phyloP scores from a whole-genome alignment of 805 yeast species.

The Saturnispora bothae region DNA sequence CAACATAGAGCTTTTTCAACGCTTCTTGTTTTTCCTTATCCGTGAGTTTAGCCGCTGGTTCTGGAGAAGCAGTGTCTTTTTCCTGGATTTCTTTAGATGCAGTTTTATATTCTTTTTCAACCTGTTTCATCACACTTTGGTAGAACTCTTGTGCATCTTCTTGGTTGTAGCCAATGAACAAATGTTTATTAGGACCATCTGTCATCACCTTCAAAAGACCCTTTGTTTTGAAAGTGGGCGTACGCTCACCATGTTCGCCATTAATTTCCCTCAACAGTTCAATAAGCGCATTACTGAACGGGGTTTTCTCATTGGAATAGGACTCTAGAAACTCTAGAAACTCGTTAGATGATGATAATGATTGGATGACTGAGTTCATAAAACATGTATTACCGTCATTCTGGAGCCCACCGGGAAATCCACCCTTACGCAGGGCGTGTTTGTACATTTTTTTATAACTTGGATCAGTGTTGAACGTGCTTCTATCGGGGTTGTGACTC shows the following conservation, averaged over 20 bases:
- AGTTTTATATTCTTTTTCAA: conserved; percentile 45
- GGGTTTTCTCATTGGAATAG: conserved; percentile 15
- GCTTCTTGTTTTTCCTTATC: conserved; percentile 14
- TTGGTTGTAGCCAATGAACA: conserved; percentile 78
- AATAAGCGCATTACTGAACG: conserved; percentile 45
- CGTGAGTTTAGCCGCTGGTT: conserved; percentile 16
- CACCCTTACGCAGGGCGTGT: conserved; percentile 49
- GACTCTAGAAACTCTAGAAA: conserved; percentile 45
- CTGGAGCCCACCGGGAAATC: conserved; percentile 71
- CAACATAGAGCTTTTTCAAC: conserved; percentile 22
- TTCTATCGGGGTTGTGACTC: conserved; percentile 8
- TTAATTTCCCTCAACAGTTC: conserved; percentile 47
- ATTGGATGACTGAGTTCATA: conserved; percentile 84
- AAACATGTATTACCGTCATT: conserved; percentile 94
- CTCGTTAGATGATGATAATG: conserved; percentile 63
- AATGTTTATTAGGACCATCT: conserved; percentile 66
- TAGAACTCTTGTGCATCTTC: conserved; percentile 97
- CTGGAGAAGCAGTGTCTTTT: conserved; percentile 8
- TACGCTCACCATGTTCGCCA: conserved; percentile 38
- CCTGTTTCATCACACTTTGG: conserved; percentile 59
- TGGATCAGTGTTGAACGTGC: conserved; percentile 6
- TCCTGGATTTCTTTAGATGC: conserved; percentile 14
- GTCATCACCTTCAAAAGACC: conserved; percentile 56
- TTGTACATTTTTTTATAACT: conserved; percentile 13
- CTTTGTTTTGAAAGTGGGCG: conserved; percentile 54